These are phyloP conservation scores for Globisporangium viniferum DNA, from an alignment of 352 stramenopile genomes.

Conservation along the genomic window DNA sequence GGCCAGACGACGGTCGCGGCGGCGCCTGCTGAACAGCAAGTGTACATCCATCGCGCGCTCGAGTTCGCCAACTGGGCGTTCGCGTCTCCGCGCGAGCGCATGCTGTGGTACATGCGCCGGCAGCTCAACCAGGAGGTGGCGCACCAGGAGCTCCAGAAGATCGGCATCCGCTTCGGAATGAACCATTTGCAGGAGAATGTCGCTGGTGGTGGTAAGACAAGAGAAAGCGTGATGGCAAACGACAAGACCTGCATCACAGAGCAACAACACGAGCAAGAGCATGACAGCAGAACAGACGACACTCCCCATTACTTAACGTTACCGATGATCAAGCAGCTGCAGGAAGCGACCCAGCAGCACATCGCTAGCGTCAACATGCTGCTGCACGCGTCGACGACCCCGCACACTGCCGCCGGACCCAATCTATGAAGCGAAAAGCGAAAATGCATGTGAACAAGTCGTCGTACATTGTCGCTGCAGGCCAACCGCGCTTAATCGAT, in stretches of 20 bases:
- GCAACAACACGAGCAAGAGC: not conserved
- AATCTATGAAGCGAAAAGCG: slow-evolving; percentile 6
- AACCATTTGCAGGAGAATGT: slow-evolving; percentile 15
- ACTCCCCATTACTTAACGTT: slow-evolving; percentile 25
- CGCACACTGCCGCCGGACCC: not conserved
- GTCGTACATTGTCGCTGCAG: not conserved
- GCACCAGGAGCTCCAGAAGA: slow-evolving; percentile 38
- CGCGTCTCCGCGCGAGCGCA: slow-evolving; percentile 45
- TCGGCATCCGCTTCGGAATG: slow-evolving; percentile 39
- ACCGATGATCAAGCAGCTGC: slow-evolving; percentile 36
- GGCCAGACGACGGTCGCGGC: slow-evolving; percentile 37
- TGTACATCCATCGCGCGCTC: slow-evolving; percentile 50
- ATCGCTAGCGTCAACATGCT: slow-evolving; percentile 41
- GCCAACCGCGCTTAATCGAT: not conserved
- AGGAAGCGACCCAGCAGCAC: slow-evolving; percentile 47
- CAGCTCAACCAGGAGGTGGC: slow-evolving; percentile 30
- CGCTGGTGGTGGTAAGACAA: not conserved
- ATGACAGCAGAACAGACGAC: slow-evolving; percentile 1
- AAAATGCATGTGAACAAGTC: slow-evolving; percentile 9
- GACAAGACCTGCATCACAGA: not conserved
- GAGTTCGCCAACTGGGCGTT: slow-evolving; percentile 73
- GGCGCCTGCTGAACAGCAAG: slow-evolving; percentile 30
- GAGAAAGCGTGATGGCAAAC: not conserved
- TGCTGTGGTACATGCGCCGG: slow-evolving; percentile 32
- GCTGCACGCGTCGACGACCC: slow-evolving; percentile 18